phyloP scores from a whole-genome alignment of 2,329 filamentous ascomycete genomes.

The Phoma sp. region DNA sequence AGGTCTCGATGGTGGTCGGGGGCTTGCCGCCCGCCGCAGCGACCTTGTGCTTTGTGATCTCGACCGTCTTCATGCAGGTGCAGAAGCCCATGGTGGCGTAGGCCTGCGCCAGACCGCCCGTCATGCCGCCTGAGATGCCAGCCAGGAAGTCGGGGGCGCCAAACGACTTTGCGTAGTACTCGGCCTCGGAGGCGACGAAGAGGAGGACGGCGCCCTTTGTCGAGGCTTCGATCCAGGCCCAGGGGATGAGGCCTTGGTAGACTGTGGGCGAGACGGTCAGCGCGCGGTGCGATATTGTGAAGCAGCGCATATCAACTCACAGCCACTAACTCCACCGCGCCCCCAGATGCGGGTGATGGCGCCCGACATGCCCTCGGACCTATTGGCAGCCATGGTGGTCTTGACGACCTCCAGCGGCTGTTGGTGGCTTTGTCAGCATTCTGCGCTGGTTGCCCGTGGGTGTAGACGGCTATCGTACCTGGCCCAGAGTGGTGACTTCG shows the following conservation, averaged over 20 bases:
- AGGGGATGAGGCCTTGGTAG: constrained; percentile 97
- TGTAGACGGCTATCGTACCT: constrained; percentile 51
- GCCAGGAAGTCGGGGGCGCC: constrained; percentile 86
- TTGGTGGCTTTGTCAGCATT: constrained; percentile 58
- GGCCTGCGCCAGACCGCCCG: constrained; percentile 93
- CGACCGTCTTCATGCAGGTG: constrained; percentile 99
- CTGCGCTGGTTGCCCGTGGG: neutral
- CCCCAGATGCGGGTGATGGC: constrained; percentile 89
- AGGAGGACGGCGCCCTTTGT: constrained; percentile 99
- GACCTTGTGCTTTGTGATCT: constrained; percentile 98
- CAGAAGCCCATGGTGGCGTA: constrained; percentile 99
- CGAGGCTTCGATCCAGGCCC: constrained; percentile 98
- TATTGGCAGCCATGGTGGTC: constrained; percentile 99
- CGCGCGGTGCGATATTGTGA: constrained; percentile 67
- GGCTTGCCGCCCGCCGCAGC: constrained; percentile 82
- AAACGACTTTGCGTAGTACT: constrained; percentile 84
- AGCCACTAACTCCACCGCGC: constrained; percentile 91
- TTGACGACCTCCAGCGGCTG: constrained; percentile 98
- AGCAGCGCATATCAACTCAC: constrained; percentile 86
- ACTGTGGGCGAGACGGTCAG: constrained; percentile 61
- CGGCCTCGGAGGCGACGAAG: constrained; percentile 97
- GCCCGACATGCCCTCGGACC: constrained; percentile 81
- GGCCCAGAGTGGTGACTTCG: constrained; percentile 76
- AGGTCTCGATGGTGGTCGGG: constrained; percentile 90
- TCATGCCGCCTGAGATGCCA: constrained; percentile 90